Conservation (phyloP, 495 filamentous ascomycete genomes). For the Tirmania nivea region DNA sequence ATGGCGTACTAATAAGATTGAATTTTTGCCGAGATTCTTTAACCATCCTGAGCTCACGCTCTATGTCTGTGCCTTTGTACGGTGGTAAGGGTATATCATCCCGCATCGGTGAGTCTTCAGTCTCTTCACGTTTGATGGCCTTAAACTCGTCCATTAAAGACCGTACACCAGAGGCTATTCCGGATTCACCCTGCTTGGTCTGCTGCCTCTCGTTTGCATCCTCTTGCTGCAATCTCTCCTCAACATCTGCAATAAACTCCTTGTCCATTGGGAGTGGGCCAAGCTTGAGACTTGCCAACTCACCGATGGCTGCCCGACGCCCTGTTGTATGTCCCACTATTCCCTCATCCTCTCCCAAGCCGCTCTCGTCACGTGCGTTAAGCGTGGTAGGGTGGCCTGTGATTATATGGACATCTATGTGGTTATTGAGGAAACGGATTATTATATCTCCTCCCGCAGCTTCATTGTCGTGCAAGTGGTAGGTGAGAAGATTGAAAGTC, state of each 20-base stretch:
- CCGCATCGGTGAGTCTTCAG: constrained; percentile 53
- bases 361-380: constrained; percentile 35
- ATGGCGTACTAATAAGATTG: constrained; percentile 45
- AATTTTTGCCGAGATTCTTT: constrained; percentile 82
- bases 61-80: constrained; percentile 65
- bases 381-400: constrained; percentile 31
- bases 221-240: constrained; percentile 59
- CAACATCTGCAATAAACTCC: constrained; percentile 56
- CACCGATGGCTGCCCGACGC: constrained; percentile 44
- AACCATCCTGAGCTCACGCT: constrained; percentile 82
- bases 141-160: constrained; percentile 14
- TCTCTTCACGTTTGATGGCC: constrained; percentile 67
- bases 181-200: constrained; percentile 55
- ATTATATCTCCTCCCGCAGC: constrained; percentile 59
- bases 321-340: constrained; percentile 83
- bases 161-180: constrained; percentile 1
- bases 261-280: constrained; percentile 62
- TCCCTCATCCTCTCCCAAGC: constrained; percentile 68
- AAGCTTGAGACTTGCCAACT: constrained; percentile 40
- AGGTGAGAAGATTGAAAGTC: constrained; percentile 55
- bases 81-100: constrained; percentile 65
- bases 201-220: constrained; percentile 52
- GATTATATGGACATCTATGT: constrained; percentile 48
- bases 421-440: constrained; percentile 48
- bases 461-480: constrained; percentile 66